These are phyloP conservation scores for Hymenoscyphus scutula DNA, from an alignment of 2,329 filamentous ascomycete species.

Conservation along the genomic window DNA sequence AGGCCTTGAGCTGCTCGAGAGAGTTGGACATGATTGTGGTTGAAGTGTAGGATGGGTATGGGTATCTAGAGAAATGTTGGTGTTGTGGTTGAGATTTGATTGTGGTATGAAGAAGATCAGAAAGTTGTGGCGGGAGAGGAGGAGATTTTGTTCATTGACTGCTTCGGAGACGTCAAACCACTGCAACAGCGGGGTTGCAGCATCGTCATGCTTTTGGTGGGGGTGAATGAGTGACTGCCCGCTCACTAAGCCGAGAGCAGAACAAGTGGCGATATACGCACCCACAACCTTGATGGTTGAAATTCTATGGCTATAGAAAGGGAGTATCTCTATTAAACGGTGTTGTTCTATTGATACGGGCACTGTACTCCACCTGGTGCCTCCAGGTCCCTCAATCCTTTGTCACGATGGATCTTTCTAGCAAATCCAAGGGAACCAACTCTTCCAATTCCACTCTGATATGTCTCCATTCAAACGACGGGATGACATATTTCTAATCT, in stretches of 20 bases:
- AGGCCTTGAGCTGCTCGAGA: conserved; percentile 94
- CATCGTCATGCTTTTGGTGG: conserved; percentile 19
- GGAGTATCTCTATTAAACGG: neutral
- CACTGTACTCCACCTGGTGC: neutral
- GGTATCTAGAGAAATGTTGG: conserved; percentile 19
- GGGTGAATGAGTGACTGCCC: conserved; percentile 12
- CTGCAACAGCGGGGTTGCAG: conserved; percentile 9
- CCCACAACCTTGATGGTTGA: neutral
- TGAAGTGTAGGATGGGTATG: too few species aligned
- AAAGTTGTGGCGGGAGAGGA: conserved; percentile 10
- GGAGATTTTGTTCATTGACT: conserved; percentile 19
- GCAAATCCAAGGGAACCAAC: neutral
- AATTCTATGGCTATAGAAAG: neutral
- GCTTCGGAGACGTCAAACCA: conserved; percentile 10
- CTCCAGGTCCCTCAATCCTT: neutral
- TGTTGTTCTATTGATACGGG: neutral
- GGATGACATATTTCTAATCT: neutral
- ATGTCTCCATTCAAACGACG: neutral
- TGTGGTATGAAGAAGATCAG: conserved; percentile 9
- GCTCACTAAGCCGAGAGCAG: conserved; percentile 14
- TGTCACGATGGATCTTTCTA: neutral
- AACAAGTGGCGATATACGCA: conserved; percentile 4
- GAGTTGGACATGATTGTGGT: conserved; percentile 69
- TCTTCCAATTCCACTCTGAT: neutral
- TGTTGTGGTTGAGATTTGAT: conserved; percentile 8